Evolutionary conservation across 2,329 filamentous ascomycete species (phyloP), one percentile per base, ranked within the genome.

Genomic region (Tolypocladium cylindrosporum): DNA sequence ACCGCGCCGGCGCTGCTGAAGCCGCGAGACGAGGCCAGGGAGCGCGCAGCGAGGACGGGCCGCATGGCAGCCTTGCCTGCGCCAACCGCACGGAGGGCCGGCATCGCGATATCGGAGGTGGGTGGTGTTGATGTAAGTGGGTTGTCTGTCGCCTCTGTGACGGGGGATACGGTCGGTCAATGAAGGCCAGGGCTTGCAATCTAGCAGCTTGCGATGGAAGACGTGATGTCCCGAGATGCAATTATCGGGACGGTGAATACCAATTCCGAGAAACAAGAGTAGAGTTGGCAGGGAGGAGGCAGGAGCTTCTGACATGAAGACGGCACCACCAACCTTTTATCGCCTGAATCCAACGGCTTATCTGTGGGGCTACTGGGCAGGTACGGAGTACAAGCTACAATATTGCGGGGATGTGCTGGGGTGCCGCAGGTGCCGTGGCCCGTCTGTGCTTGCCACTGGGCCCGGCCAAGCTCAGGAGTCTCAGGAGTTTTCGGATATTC

Each of bases 61-160:
- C 61, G 59, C 34, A 59, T 34, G 21, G 57, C 40, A 42, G 52
- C 51, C 40, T 50, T 54, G 42, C 19, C 51, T 43, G 56, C 56
- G 52, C 58, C 58, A 57, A 53, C 57, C 56, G 58, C 59, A 41
- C 61, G 62, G 54, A 63, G 55, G 56, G 61, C 59, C 57, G 59
- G 45, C 61, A 63, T 61, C 39, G 57, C 48, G 31, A 50, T 54
- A 37, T 34, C 34, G 37, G 40, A 6, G 34, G 21, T 11, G 50
- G 9, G 43, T 16, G 43, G n/a, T 5, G 36, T 51, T 5, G 43
- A 4, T 1, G 36, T 21, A 31, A 50, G 27, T 8, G 7, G 27
- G 2, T 27, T 19, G 4, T n/a, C 7, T 13, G 39, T 40, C 5
- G 41, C 37, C n/a, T 39, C 36, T 39, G 21, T 43, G 16, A n/a